Base-by-base conservation (phyloP, 2,329 filamentous ascomycete genomes). In the Podosphaera xanthii region DNA sequence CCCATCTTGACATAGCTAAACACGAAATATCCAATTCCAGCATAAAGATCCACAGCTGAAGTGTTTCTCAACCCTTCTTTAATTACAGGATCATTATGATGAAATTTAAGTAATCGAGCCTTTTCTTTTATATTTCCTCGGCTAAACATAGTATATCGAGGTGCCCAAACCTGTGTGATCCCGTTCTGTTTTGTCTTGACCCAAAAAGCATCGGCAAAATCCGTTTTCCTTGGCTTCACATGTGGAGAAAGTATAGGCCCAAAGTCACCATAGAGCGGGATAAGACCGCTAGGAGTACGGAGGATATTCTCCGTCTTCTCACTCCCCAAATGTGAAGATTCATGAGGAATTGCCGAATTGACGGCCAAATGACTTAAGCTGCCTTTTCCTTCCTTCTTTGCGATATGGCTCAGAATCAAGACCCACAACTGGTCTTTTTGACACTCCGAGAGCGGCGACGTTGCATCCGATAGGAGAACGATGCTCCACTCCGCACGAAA, bases 61-160 rank as follows among this genome's bases (percentile, higher is more conserved):
- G 59, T 59, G 12, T 53, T 48, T 22, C 4, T 40, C 35, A 67
- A 36, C 6, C 59, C 44, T 10, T 59, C 50, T 31, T 61, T 60
- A 4, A 44, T 49, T 46, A 64, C 58, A 8, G 1, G 5, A 48
- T 30, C n/a, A 8, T 61, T 42, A 22, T 59, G 58, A 53, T 72
- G 72, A 64, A 82, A 82, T 0, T 67, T 69, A 3, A 94, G 71
- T 0, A 96, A 71, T 10, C 91, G 76, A 0, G 85, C 82, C 69
- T 96, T 97, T 71, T 97, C 91, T 57, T 82, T 85, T 61, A 96
- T 75, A 70, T 96, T 97, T 2, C 91, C 90, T 1, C 89, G 79
- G 62, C 84, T 89, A 70, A 97, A 97, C 90, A 96, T 96, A 34
- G 89, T 94, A 76, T 88, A 90, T 0, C 83, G 72, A 12, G 91